Base-by-base conservation (phyloP, 768 basidiomycete species). In the Naganishia onofrii region DNA sequence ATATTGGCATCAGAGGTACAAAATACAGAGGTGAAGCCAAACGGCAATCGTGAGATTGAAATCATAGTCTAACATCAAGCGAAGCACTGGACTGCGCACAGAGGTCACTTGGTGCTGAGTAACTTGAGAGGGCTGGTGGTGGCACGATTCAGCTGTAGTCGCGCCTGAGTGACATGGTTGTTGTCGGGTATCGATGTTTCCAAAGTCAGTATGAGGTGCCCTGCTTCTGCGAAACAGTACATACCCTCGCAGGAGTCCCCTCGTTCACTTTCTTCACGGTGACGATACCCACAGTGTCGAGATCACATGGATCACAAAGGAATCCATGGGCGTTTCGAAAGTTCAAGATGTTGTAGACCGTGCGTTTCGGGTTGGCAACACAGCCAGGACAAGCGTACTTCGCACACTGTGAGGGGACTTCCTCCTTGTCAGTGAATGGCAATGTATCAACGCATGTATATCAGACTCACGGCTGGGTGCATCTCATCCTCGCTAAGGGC, bases 351-450 rank as follows among this genome's bases (percentile, higher is more conserved):
- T 63, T 63, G 42, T 63, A 63, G 10, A 63, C 42, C 4, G 9
- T 21, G 26, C 36, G 60, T 12, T 44, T n/a, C 2, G 60, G 60
- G 42, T 63, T 42, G 23, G 38, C 42, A 34, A 44, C 42, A n/a
- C 60, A 63, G 8, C 42, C 38, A 28, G 60, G 60, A 46, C 36
- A 63, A 44, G 60, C 57, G n/a, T 36, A 58, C 31, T 38, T 32
- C 21, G 34, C 57, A 13, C 57, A 58, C 57, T 58, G 15, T 7
- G 34, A 34, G 3, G 13, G 12, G 9, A 28, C n/a, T 26, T 26
- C 23, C 1, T 55, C 54, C 9, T 7, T 15, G 8, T 53, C 52
- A 53, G 15, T 7, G 3, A 55, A 31, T 29, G 54, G 32, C 9
- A 5, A 17, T 29, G 29, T 17, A 21, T 6, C 13, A 10, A n/a